These are phyloP conservation scores for Glycine tomentella DNA, from an alignment of 306 rosid genomes.

Conservation along the genomic window DNA sequence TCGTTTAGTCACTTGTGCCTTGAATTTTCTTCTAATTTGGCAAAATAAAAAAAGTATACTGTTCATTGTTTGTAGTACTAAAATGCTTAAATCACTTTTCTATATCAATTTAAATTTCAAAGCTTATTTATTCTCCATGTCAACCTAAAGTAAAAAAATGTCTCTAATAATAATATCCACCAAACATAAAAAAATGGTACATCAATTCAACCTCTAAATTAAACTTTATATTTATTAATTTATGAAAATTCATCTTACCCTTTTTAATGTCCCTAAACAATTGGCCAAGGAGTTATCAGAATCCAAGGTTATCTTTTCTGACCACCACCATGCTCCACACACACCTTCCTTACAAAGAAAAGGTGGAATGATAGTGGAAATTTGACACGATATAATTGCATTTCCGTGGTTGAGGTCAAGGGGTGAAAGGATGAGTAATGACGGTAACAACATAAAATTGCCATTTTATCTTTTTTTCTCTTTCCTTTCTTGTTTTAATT, in stretches of 20 bases:
- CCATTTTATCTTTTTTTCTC: neutral
- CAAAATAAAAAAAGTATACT: neutral
- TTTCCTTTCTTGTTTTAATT: neutral
- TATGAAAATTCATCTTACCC: neutral
- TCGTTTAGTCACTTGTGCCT: no score
- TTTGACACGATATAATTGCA: neutral
- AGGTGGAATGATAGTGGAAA: neutral
- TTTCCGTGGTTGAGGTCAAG: neutral
- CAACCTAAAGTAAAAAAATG: neutral
- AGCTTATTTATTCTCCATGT: neutral
- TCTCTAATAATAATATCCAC: neutral
- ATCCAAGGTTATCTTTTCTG: neutral
- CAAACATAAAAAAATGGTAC: neutral
- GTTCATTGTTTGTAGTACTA: neutral
- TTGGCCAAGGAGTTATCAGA: no score
- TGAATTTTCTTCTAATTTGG: neutral
- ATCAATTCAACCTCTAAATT: neutral
- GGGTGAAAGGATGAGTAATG: neutral
- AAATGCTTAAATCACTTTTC: neutral
- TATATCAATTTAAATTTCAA: neutral
- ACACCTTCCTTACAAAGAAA: neutral
- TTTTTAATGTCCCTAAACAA: neutral
- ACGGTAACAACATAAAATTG: no score
- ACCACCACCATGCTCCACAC: neutral
- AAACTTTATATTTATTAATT: neutral